Conservation (phyloP, 2,329 filamentous ascomycete species). For the Penicillium sp. region DNA sequence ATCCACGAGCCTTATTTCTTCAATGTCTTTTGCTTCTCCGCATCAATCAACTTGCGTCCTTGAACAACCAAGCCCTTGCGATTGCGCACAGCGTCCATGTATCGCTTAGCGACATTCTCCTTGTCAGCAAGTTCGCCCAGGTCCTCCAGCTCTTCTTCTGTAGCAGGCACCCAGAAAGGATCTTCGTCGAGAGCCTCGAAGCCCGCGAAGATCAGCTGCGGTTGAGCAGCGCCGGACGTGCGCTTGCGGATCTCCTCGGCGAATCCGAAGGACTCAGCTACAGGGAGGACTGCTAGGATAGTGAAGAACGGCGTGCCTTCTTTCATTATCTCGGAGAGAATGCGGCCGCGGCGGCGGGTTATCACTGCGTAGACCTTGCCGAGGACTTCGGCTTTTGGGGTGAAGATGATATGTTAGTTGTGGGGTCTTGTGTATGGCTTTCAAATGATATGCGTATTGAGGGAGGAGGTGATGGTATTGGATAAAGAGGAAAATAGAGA, state of each 20-base stretch:
- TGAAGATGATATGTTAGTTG: conserved; percentile 20
- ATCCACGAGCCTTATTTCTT: conserved; percentile 49
- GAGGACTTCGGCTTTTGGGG: conserved; percentile 72
- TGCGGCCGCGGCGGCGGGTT: conserved; percentile 85
- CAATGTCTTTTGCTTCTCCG: conserved; percentile 84
- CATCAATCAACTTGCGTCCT: conserved; percentile 72
- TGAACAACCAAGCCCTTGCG: conserved; percentile 86
- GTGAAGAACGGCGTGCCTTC: conserved; percentile 97
- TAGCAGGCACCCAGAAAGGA: conserved; percentile 96
- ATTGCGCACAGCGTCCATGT: conserved; percentile 84
- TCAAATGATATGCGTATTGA: neutral
- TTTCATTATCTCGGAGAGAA: conserved; percentile 87
- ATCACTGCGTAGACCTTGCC: conserved; percentile 96
- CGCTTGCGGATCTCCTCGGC: conserved; percentile 94
- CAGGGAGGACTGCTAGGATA: conserved; percentile 81
- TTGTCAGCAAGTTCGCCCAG: conserved; percentile 87
- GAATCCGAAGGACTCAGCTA: conserved; percentile 95
- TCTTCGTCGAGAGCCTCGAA: conserved; percentile 94
- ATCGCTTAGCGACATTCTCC: conserved; percentile 94
- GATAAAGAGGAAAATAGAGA: neutral
- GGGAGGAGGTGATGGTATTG: too few relatives aligned
- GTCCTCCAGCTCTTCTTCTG: conserved; percentile 95
- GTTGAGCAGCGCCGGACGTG: conserved; percentile 83
- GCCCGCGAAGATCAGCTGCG: conserved; percentile 88
- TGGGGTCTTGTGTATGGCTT: neutral